A percentile compares a stretch with the other conserved stretches of the same genome.
These are phyloP conservation scores for Citrullus colocynthis DNA, from an alignment of 306 rosid genomes.

Conservation along the genomic window DNA sequence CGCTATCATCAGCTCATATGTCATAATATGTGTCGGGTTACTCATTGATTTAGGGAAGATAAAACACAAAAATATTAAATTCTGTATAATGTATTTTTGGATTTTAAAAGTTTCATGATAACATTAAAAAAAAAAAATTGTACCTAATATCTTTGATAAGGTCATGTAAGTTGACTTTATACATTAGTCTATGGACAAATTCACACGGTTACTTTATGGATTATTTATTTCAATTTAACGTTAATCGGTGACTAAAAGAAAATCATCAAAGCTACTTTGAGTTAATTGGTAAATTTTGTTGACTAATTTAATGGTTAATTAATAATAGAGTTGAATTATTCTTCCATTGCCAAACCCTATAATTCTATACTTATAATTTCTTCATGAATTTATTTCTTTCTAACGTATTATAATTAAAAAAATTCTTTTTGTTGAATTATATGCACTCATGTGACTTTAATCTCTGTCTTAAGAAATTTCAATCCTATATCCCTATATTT, in stretches of 20 bases:
- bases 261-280: neutral
- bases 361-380: neutral
- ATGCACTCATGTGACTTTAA: neutral
- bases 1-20: neutral
- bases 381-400: neutral
- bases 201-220: neutral
- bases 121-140: neutral
- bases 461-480: neutral
- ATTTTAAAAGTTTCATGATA: neutral
- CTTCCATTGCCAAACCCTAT: neutral
- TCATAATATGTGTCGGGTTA: neutral
- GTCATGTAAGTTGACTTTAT: neutral
- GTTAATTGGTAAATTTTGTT: neutral
- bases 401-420: neutral
- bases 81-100: neutral
- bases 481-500: neutral
- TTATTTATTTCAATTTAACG: neutral
- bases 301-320: neutral
- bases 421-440: neutral
- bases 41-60: neutral
- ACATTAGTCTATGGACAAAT: neutral
- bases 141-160: neutral
- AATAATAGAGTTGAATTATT: neutral
- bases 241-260: neutral
- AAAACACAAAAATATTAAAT: neutral